Evolutionary conservation across 1,284 basidiomycete genomes (phyloP), one percentile per base, ranked within the genome.

Genomic region (Gomphus bonarii): DNA sequence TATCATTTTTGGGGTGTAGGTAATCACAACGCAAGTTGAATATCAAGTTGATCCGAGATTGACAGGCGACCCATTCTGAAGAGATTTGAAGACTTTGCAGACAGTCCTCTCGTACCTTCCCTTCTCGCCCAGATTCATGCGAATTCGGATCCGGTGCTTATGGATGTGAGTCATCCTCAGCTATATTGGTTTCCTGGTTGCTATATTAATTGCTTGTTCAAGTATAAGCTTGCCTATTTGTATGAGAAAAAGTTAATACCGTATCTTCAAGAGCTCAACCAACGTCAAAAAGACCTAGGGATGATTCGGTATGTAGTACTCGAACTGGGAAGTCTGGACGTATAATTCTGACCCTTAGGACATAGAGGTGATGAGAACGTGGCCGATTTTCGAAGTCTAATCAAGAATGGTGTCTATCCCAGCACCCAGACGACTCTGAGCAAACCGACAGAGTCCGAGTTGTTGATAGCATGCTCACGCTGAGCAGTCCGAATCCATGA

Each of bases 1-100:
- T 7, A 72, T 74, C 56, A 69, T 71, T 25, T 74, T 74, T 57
- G 72, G 72, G 43, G 72, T 75, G 68, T 69, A 50, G 40, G 68
- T 59, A 1, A 28, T 35, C 33, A 30, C 25, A 16, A 49, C 22
- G 14, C 36, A 20, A 40, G n/a, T 51, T 42, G 20, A 22, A 35
- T 35, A 9, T 35, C 12, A 12, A 35, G 33, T 35, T 35, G 33
- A 35, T 35, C 33, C 8, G 33, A 12, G 8, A 35, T 35, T 22
- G 48, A 35, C 42, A 70, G 68, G 0, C 73, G 73, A 59, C 72
- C 73, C 2, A 68, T 74, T 54, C 61, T 73, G 58, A 66, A 68
- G 31, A 63, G 64, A 31, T 63, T 75, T 30, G 65, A 68, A 52
- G 67, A 70, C 55, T 62, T 75, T n/a, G 67, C 64, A 22, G 68